Base-by-base conservation (phyloP, 108 stramenopile genomes). In the Cylindrotheca fusiformis region DNA sequence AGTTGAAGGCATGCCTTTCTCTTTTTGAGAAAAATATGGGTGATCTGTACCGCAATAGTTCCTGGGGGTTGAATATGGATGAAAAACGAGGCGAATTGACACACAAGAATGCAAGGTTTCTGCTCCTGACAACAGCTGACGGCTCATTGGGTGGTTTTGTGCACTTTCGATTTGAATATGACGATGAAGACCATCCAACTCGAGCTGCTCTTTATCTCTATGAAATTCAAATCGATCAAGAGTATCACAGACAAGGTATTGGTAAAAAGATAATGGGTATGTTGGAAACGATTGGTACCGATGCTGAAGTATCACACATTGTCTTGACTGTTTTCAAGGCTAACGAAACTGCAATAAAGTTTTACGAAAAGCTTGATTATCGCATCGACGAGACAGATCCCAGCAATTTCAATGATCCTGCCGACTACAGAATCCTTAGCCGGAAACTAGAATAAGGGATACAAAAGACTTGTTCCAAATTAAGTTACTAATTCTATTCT, bases 161-260 rank as follows among this genome's bases (percentile, higher is more conserved):
- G 8, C 92, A 93, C 55, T 93, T 74, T 72, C 88, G 88, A n/a
- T 88, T 83, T 48, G 92, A 93, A 65, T 64, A 57, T 65, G 83
- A 93, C 41, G 88, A 93, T 58, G 83, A 90, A 32, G 79, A 84
- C 25, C 36, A 55, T 2, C 79, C 77, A 1, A 55, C 63, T 14
- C 49, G 51, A 29, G 74, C 21, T 20, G 83, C 80, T 17, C 46
- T 71, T 12, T 83, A 83, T 58, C 50, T 93, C 6, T 93, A 88
- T 65, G 92, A 93, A 76, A 68, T 93, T 1, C 92, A 93, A 71
- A 74, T 93, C 18, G 52, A 55, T 32, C 23, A 70, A 28, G 31
- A 21, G 22, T 61, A 55, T 59, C 91, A 69, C 50, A 56, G 79
- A 56, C 20, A 65, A n/a, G 92, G 92, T 1, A 32, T 93, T 0